phyloP scores from a whole-genome alignment of 306 rosid genomes.

The Cajanus cajan region DNA sequence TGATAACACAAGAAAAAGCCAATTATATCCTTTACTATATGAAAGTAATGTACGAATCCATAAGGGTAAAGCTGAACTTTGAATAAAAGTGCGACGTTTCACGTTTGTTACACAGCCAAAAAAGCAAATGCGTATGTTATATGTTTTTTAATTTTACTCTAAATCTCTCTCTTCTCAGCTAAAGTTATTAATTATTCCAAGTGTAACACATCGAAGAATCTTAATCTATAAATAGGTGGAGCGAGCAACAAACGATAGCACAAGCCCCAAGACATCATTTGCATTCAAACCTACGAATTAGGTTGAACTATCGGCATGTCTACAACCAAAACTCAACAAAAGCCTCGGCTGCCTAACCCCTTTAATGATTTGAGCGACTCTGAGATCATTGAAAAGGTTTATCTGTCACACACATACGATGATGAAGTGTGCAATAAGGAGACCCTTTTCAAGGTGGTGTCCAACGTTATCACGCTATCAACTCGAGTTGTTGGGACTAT shows the following conservation, averaged over 20 bases:
- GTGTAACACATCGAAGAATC: not conserved
- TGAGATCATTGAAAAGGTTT: constrained; percentile 20
- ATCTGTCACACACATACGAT: constrained; percentile 15
- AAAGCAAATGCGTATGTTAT: not conserved
- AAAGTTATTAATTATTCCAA: not conserved
- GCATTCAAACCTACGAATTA: not conserved
- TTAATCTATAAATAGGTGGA: constrained; percentile 12
- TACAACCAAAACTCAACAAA: not conserved
- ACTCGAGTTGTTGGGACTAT: not conserved
- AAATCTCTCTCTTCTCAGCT: not conserved
- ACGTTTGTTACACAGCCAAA: not conserved
- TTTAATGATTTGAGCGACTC: not conserved
- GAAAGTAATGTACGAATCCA: not conserved
- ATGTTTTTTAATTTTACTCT: not conserved
- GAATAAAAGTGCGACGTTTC: not conserved
- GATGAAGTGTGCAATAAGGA: not conserved
- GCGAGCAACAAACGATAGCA: not conserved
- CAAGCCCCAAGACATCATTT: not conserved
- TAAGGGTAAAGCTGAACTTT: not conserved
- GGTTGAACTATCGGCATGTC: constrained; percentile 1
- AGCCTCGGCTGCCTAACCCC: not conserved
- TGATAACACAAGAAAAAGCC: not conserved
- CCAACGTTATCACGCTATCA: not conserved
- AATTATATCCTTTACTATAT: not conserved
- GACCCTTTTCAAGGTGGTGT: not conserved